Evolutionary conservation across 2,329 filamentous ascomycete species (phyloP).

Genomic region (Xylariaceae sp.): DNA sequence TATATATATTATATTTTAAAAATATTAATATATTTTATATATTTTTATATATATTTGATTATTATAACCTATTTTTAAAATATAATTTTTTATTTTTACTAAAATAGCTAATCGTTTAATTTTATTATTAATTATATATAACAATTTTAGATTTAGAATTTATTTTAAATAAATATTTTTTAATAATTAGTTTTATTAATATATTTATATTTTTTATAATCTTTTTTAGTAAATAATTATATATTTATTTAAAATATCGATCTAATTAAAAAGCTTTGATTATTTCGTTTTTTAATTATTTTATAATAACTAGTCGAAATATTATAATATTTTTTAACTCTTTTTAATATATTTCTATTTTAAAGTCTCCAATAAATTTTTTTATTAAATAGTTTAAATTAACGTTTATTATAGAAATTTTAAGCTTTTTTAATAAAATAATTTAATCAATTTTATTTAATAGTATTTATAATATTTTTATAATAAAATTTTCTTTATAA

Average conservation of each 20-base stretch:
- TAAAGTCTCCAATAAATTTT: too few relatives aligned
- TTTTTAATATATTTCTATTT: too few relatives aligned
- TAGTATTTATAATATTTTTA: too few relatives aligned
- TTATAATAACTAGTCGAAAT: too few relatives aligned
- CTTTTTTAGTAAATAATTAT: not conserved
- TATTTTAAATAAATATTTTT: not conserved
- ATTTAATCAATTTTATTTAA: too few relatives aligned
- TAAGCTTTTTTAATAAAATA: too few relatives aligned
- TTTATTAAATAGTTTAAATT: too few relatives aligned
- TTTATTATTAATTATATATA: not conserved
- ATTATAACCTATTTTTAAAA: not conserved
- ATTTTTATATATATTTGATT: not conserved
- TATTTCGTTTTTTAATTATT: too few relatives aligned
- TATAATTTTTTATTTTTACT: not conserved
- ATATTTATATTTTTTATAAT: not conserved
- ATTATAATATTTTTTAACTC: too few relatives aligned
- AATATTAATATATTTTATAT: not conserved
- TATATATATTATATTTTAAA: not conserved
- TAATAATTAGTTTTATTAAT: not conserved
- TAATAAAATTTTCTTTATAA: too few relatives aligned
- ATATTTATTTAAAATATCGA: not conserved
- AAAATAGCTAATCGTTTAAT: not conserved
- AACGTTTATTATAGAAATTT: too few relatives aligned
- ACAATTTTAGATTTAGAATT: not conserved
- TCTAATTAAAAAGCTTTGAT: too few relatives aligned